phyloP scores from a whole-genome alignment of 129 eudicot species.

The Flaveria sonorensis region DNA sequence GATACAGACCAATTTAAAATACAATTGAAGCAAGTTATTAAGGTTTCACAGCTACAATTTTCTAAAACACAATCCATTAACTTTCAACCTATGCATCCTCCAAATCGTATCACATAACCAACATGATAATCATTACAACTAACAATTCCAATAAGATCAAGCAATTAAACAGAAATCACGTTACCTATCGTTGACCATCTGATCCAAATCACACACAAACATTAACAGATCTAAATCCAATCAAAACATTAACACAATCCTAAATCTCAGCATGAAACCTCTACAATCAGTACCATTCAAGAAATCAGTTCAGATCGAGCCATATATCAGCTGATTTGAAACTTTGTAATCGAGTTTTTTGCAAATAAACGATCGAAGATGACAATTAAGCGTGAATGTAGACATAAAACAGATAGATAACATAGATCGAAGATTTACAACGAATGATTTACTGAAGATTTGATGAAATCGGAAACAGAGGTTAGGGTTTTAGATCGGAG shows the following conservation, averaged over 20 bases:
- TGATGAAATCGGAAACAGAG: neutral
- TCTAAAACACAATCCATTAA: neutral
- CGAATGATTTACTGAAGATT: constrained; percentile 9
- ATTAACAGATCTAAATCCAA: constrained; percentile 20
- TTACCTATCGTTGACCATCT: constrained; percentile 21
- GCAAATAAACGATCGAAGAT: neutral
- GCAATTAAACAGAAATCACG: neutral
- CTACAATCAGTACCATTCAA: neutral
- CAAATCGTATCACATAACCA: neutral
- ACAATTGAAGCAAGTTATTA: neutral
- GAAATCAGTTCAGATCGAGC: constrained; percentile 27
- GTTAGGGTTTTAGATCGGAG: constrained; percentile 31
- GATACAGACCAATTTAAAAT: neutral
- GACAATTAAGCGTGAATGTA: constrained; percentile 14
- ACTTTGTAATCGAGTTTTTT: constrained; percentile 3
- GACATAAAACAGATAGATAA: neutral
- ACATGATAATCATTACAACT: neutral
- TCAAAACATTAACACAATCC: neutral
- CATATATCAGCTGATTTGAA: constrained; percentile 9
- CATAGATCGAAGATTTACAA: constrained; percentile 28
- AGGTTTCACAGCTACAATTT: constrained; percentile 8
- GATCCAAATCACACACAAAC: constrained; percentile 23
- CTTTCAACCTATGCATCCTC: constrained; percentile 14
- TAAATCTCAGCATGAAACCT: neutral
- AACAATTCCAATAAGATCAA: neutral